phyloP scores from a whole-genome alignment of 2,329 filamentous ascomycete species.

The Phaeosphaeriaceae sp. region DNA sequence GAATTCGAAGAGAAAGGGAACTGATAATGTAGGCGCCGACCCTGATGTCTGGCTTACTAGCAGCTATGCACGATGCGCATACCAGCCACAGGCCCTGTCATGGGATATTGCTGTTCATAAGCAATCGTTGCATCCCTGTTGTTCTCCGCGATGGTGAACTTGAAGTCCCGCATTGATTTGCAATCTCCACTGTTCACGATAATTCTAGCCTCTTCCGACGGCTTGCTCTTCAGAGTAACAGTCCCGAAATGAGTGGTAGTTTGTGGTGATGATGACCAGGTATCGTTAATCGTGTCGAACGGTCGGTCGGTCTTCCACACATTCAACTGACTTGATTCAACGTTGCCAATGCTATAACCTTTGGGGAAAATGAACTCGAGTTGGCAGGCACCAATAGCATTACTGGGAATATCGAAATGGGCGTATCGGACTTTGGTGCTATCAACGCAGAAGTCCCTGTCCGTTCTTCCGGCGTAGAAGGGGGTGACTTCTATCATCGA shows the following conservation, averaged over 20 bases:
- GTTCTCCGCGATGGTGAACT: constrained; percentile 7
- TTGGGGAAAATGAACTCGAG: no score
- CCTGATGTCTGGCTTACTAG: background rate
- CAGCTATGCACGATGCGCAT: constrained; percentile 4
- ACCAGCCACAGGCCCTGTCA: background rate
- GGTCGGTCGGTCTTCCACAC: constrained; percentile 3
- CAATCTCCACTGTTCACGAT: background rate
- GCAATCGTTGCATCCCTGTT: background rate
- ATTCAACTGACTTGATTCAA: no score
- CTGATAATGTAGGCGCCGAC: no score
- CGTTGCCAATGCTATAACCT: no score
- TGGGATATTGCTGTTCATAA: background rate
- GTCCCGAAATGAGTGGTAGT: background rate
- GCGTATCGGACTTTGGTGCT: no score
- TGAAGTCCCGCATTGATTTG: constrained; percentile 5
- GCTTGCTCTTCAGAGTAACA: constrained; percentile 2
- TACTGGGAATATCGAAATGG: no score
- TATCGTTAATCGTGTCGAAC: background rate
- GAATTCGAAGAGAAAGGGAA: no score
- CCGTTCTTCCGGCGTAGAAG: no score
- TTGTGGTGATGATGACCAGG: background rate
- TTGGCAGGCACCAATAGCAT: no score
- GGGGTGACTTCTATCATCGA: no score
- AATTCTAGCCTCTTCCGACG: background rate
- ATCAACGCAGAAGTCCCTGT: no score